Conservation (phyloP, 2,329 filamentous ascomycete genomes). For the Diaporthe citrichinensis region DNA sequence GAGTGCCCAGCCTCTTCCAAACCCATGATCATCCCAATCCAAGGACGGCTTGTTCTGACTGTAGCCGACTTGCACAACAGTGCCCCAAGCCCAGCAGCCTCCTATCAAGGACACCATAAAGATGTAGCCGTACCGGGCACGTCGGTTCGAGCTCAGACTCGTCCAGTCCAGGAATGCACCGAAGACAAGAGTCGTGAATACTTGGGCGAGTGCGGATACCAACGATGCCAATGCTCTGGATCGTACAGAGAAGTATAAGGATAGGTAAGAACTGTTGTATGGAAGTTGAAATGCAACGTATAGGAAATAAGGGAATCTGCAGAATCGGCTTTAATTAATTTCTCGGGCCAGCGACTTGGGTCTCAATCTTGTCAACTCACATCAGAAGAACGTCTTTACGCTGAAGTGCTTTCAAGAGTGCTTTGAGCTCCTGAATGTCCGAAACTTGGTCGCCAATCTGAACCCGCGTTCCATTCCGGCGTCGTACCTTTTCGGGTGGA, state of each 20-base stretch:
- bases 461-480: constrained; percentile 35
- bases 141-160: constrained; percentile 40
- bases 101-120: constrained; percentile 47
- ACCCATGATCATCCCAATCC: constrained; percentile 40
- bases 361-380: background rate
- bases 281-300: constrained; percentile 33
- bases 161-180: constrained; percentile 48
- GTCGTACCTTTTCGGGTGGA: background rate
- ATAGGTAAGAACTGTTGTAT: constrained; percentile 44
- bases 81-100: constrained; percentile 49
- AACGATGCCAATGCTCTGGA: constrained; percentile 44
- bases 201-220: constrained; percentile 47
- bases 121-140: constrained; percentile 45
- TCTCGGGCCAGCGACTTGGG: background rate
- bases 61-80: constrained; percentile 50
- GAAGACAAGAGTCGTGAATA: constrained; percentile 46
- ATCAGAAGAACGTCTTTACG: constrained; percentile 11
- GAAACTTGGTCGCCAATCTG: constrained; percentile 35
- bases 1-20: constrained; percentile 46
- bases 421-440: constrained; percentile 39
- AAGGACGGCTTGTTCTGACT: constrained; percentile 45
- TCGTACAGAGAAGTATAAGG: constrained; percentile 45
- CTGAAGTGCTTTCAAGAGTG: background rate
- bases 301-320: background rate
- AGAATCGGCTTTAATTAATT: background rate